phyloP scores from a whole-genome alignment of 2,329 filamentous ascomycete genomes.

The Fusarium sp. region DNA sequence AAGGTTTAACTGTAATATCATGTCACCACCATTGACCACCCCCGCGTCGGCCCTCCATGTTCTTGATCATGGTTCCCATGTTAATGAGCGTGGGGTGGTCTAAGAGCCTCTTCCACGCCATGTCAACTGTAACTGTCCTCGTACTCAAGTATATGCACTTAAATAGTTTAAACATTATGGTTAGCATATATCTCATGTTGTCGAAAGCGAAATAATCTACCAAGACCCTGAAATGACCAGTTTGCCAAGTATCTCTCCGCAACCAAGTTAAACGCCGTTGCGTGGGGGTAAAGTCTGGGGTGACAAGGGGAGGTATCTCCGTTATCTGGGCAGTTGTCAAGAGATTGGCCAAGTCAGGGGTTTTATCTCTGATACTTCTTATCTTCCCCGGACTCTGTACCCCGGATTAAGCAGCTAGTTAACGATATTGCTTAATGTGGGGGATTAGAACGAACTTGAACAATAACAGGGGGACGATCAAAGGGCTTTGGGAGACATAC shows the following conservation, averaged over 20 bases:
- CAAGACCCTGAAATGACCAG: background rate
- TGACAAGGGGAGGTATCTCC: conserved; percentile 22
- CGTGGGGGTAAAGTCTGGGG: conserved; percentile 32
- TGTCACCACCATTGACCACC: conserved; percentile 10
- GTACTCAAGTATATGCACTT: background rate
- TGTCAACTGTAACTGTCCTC: too few relatives aligned
- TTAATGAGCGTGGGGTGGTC: conserved; percentile 19
- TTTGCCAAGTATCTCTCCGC: background rate
- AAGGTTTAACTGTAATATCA: conserved; percentile 17
- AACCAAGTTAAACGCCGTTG: conserved; percentile 18
- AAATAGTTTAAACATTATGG: background rate
- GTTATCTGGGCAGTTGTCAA: conserved; percentile 28
- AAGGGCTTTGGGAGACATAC: background rate
- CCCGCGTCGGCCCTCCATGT: conserved; percentile 20
- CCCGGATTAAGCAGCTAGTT: background rate
- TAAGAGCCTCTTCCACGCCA: background rate
- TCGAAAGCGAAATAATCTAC: background rate
- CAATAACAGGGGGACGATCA: background rate
- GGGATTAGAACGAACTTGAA: background rate
- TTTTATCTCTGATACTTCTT: conserved; percentile 33
- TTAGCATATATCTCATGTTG: background rate
- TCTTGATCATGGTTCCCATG: conserved; percentile 20
- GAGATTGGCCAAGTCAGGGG: conserved; percentile 16
- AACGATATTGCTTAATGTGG: background rate
- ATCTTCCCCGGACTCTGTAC: conserved; percentile 8